Evolutionary conservation across 163 green algal genomes (phyloP).

Genomic region (Chlorella variabilis): DNA sequence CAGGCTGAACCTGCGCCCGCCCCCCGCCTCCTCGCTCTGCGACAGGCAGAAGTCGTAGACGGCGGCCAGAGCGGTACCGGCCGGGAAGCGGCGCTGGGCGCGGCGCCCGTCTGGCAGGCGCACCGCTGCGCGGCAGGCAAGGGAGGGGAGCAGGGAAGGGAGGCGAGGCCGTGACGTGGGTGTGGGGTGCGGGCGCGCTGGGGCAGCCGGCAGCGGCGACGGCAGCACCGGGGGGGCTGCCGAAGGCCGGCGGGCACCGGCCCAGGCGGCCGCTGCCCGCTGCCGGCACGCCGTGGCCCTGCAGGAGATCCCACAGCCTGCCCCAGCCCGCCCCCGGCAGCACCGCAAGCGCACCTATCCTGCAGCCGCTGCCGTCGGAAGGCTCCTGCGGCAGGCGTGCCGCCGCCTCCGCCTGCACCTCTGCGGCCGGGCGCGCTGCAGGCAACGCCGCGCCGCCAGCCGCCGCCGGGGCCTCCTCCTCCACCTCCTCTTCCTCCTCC

Average conservation of each 20-base stretch:
- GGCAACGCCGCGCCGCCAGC: neutral
- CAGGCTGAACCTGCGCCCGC: conserved; percentile 44
- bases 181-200: no score
- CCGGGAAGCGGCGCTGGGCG: conserved; percentile 61
- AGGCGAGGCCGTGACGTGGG: neutral
- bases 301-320: no score
- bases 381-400: conserved; percentile 61
- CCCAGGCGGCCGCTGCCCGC: no score
- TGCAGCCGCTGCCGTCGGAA: conserved; percentile 43
- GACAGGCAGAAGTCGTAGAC: conserved; percentile 53
- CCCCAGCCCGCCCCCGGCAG: no score
- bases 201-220: no score
- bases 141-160: neutral
- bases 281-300: no score
- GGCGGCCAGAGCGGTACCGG: conserved; percentile 29
- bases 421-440: neutral
- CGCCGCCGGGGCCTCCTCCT: neutral
- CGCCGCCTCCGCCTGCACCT: conserved; percentile 57
- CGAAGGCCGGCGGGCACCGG: no score
- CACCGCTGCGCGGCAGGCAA: conserved; percentile 43
- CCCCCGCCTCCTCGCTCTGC: conserved; percentile 49
- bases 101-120: conserved; percentile 69
- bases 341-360: conserved; percentile 61
- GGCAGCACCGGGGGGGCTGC: no score
- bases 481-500: conserved; percentile 8